Base-by-base conservation (phyloP, 495 filamentous ascomycete species). In the Penicillium crystallinum region DNA sequence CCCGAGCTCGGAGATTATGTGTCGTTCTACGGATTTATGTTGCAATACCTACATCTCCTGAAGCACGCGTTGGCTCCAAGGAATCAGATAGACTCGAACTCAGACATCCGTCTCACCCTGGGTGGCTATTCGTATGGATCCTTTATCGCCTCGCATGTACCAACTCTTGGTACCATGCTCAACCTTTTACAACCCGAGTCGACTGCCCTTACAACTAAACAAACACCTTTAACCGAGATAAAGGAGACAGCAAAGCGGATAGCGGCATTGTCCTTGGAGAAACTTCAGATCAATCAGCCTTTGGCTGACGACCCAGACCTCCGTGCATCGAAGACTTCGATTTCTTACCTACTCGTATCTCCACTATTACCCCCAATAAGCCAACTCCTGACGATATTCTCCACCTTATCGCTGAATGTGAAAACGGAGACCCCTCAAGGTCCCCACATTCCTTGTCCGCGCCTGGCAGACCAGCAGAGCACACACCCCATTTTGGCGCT, bases 71-170 rank as follows among this genome's bases (percentile, higher is more conserved):
- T 54, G 9, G 19, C 19, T 19, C 40, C 27, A 23, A 49, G 18
- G 3, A 17, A 40, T 6, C 48, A 42, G 18, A 7, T 11, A 34
- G 29, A 45, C 29, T n/a, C 46, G 5, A 21, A 30, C 11, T 37
- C 49, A 21, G 18, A 40, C 6, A 42, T 68, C 37, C 55, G 59
- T 25, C 48, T 91, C 5, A 62, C 96, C 1, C 63, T 95, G 4
- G 87, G 79, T 2, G 93, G 93, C 35, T 97, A 97, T 66, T 97
- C 92, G 0, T 97, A 96, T 62, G 93, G 93, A 31, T 86, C 90
- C 5, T 74, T 96, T 53, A 81, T 97, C 36, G 81, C 88, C 10
- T 81, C 78, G 4, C 81, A 84, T 55, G 81, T 92, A 5, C 91
- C 90, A 2, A 63, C 75, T 10, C 67, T 85, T 21, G 63, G 74